These are phyloP conservation scores for Schwanniomyces sp. DNA, from an alignment of 805 yeast genomes.

Conservation along the genomic window DNA sequence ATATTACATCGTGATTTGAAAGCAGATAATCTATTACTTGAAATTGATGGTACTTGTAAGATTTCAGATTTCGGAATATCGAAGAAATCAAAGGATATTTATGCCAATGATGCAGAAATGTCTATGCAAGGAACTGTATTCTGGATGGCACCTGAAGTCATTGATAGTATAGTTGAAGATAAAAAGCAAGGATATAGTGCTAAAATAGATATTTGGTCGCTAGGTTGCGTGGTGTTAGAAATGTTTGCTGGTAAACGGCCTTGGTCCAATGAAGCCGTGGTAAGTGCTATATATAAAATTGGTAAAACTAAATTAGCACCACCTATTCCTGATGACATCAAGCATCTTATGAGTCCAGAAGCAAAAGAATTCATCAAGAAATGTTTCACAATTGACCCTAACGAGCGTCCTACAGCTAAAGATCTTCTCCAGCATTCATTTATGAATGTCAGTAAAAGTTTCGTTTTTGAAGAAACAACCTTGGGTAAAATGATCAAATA, in stretches of 20 bases:
- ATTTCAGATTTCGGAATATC: slow-evolving; percentile 97
- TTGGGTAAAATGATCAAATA: slow-evolving; percentile 53
- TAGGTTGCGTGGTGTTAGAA: slow-evolving; percentile 95
- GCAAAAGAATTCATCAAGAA: slow-evolving; percentile 72
- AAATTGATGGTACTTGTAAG: slow-evolving; percentile 90
- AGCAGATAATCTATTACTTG: slow-evolving; percentile 87
- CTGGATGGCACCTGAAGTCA: slow-evolving; percentile 99
- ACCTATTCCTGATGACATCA: slow-evolving; percentile 90
- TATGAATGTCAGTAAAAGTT: slow-evolving; percentile 38
- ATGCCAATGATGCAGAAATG: slow-evolving; percentile 90
- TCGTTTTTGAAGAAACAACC: slow-evolving; percentile 53
- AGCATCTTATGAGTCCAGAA: slow-evolving; percentile 55
- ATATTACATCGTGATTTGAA: slow-evolving; percentile 92
- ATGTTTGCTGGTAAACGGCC: slow-evolving; percentile 98
- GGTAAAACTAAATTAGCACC: slow-evolving; percentile 91
- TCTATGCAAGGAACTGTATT: slow-evolving; percentile 98
- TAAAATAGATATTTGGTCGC: slow-evolving; percentile 96
- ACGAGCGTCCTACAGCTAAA: slow-evolving; percentile 84
- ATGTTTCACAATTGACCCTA: slow-evolving; percentile 78
- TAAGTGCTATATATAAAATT: slow-evolving; percentile 87
- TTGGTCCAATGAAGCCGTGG: slow-evolving; percentile 94
- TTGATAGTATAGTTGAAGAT: slow-evolving; percentile 73
- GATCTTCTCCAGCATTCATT: slow-evolving; percentile 57
- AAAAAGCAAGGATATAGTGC: slow-evolving; percentile 93
- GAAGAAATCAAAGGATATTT: slow-evolving; percentile 71